phyloP scores from a whole-genome alignment of 1,284 basidiomycete genomes.

The Pseudozyma sp. region DNA sequence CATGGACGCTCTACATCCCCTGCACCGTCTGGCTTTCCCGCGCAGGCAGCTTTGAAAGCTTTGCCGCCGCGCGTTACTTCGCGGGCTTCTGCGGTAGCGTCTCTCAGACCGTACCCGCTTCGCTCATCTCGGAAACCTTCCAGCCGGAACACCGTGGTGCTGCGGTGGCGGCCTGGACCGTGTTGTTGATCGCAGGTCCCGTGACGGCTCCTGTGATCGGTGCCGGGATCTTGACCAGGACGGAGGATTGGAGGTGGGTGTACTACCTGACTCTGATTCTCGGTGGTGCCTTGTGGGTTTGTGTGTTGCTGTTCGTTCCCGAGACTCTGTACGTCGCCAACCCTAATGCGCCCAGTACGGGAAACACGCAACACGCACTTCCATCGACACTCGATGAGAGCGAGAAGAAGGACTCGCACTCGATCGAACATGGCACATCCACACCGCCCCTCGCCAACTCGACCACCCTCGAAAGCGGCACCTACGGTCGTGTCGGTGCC shows the following conservation, averaged over 20 bases:
- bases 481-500: slow-evolving; percentile 56
- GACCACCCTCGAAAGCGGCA: slow-evolving; percentile 17
- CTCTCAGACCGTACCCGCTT: slow-evolving; percentile 49
- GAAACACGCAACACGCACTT: neutral
- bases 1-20: slow-evolving; percentile 67
- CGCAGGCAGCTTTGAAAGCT: slow-evolving; percentile 48
- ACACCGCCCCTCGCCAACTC: slow-evolving; percentile 25
- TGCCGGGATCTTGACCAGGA: slow-evolving; percentile 57
- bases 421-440: slow-evolving; percentile 27
- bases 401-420: slow-evolving; percentile 33
- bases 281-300: slow-evolving; percentile 56
- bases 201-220: slow-evolving; percentile 67
- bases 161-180: slow-evolving; percentile 66
- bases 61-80: slow-evolving; percentile 52
- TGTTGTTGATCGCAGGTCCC: slow-evolving; percentile 59
- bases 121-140: slow-evolving; percentile 50
- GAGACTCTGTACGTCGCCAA: slow-evolving; percentile 67
- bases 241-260: slow-evolving; percentile 57
- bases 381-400: slow-evolving; percentile 8
- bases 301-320: slow-evolving; percentile 65
- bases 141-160: slow-evolving; percentile 65
- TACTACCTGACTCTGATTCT: slow-evolving; percentile 68
- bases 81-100: slow-evolving; percentile 41
- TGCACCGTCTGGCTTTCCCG: slow-evolving; percentile 67
- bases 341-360: neutral